Evolutionary conservation across 1,284 basidiomycete species (phyloP), one percentile per base, ranked within the genome.

Genomic region (Cryptococcus sp.): DNA sequence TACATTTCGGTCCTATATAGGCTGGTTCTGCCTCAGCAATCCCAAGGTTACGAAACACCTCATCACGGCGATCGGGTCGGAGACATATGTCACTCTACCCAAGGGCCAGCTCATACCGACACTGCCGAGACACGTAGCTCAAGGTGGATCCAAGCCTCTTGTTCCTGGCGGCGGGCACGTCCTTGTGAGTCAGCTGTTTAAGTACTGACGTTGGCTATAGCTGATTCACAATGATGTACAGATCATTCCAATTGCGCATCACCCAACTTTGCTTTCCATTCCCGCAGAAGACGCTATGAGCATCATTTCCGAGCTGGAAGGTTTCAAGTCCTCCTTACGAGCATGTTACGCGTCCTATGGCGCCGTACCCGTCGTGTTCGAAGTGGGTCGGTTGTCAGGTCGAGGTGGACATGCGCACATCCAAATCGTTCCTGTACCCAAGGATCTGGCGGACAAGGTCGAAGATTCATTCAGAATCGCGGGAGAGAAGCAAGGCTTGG

Each of bases 11-110:
- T 10, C 8, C 11, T 10, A 16, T 16, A 15, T 54, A 78, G 94
- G 93, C 76, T 96, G 93, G 93, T 96, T 96, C 81, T 97, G 93
- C 75, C 74, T 97, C 54, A 93, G 91, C 49, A 96, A 96, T 73
- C 93, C 93, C 1, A 88, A 86, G 67, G 82, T 72, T 29, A 93
- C 90, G 50, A 98, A 97, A 79, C 91, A 97, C 68, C 85, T 97
- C 57, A 93, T 98, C 61, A 89, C 93, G 25, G 87, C 89, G 0
- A 95, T 98, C 69, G 94, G 93, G 17, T 79, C 83, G 3, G 94
- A 98, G 76, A 91, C 90, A 66, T 98, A 98, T 79, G 80, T 96
- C 46, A 94, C 94, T 0, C 79, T 97, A 25, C 90, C 93, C 0
- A 96, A 95, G 76, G 93, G 93, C 1, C 93, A 95, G 74, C 86